Conservation (phyloP, 176 grass and related monocot species). For the Cenchrus purpureus region DNA sequence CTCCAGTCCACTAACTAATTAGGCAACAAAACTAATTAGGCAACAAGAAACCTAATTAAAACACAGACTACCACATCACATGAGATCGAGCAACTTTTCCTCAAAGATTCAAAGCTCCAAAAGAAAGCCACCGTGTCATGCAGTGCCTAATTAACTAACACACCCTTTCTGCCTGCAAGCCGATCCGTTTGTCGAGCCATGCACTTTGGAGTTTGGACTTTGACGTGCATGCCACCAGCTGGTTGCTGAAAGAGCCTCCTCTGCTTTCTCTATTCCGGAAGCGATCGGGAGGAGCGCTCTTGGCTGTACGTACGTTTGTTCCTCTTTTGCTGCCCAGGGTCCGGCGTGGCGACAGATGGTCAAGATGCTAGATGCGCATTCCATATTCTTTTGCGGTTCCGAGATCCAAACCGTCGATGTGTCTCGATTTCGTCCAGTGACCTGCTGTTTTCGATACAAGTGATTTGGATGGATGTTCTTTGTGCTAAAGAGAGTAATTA, state of each 20-base stretch:
- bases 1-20: no score
- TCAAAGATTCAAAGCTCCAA: not conserved
- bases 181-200: not conserved
- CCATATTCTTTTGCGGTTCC: constrained; percentile 6
- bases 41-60: no score
- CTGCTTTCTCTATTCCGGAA: not conserved
- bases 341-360: not conserved
- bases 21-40: no score
- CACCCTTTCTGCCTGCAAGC: not conserved
- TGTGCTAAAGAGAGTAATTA: not conserved
- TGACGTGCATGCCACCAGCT: not conserved
- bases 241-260: not conserved
- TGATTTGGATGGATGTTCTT: not conserved
- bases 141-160: not conserved
- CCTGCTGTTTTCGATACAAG: not conserved
- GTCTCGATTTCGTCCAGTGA: not conserved
- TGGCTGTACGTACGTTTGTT: not conserved
- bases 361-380: not conserved
- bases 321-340: not conserved
- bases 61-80: no score
- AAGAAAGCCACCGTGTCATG: not conserved
- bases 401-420: not conserved
- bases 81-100: not conserved
- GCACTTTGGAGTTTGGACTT: not conserved
- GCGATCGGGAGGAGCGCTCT: not conserved